Conservation (phyloP, 2,329 filamentous ascomycete genomes). For the Colletotrichum euphorbiae region DNA sequence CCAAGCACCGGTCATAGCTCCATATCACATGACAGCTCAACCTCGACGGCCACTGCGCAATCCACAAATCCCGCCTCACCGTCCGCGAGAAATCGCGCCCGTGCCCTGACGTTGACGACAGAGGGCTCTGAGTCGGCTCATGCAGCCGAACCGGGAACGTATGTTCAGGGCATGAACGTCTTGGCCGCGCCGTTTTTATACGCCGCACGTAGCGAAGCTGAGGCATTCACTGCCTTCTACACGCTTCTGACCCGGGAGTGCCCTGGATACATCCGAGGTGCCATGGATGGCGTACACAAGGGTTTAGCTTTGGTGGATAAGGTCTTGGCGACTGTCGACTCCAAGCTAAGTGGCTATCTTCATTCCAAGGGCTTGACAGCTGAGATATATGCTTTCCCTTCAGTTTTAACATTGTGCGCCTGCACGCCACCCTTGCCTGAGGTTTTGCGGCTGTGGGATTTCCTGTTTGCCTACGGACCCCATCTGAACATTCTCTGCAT, state of each 20-base stretch:
- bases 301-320: conserved; percentile 92
- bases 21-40: conserved; percentile 45
- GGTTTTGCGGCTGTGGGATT: conserved; percentile 95
- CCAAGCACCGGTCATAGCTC: conserved; percentile 53
- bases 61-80: conserved; percentile 56
- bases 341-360: conserved; percentile 85
- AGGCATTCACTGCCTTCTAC: conserved; percentile 93
- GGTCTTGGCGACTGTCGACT: conserved; percentile 90
- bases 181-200: conserved; percentile 96
- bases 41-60: conserved; percentile 48
- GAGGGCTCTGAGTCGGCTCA: conserved; percentile 65
- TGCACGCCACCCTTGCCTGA: conserved; percentile 96
- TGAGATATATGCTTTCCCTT: conserved; percentile 96
- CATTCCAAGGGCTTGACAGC: conserved; percentile 89
- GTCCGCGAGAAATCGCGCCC: conserved; percentile 62
- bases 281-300: conserved; percentile 97
- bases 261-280: conserved; percentile 92
- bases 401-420: conserved; percentile 92
- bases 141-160: conserved; percentile 79
- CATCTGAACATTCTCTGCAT: conserved; percentile 97
- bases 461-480: conserved; percentile 93
- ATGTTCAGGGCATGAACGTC: conserved; percentile 99
- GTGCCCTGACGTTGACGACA: conserved; percentile 70
- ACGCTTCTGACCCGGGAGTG: conserved; percentile 88
- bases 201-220: conserved; percentile 90